Evolutionary conservation across 169 alveolate genomes (phyloP), one percentile per base, ranked within the genome.

Genomic region (Eimeria sp.): DNA sequence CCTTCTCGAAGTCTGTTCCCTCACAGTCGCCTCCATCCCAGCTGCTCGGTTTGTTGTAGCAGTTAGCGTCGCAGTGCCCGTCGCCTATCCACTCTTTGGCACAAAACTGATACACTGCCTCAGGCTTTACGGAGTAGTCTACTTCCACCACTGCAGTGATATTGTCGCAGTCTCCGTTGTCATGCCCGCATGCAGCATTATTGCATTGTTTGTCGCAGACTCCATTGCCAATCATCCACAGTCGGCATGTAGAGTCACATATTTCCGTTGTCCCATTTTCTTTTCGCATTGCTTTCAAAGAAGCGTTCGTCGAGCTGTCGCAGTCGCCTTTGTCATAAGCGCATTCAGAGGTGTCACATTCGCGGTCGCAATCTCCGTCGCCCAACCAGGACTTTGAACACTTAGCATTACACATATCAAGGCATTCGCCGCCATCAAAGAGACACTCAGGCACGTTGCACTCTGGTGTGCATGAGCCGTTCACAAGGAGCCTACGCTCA

Each of bases 351-450:
- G 90, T 95, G 93, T 96, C 97, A 60, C 98, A 97, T 46, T 97
- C 97, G 49, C 93, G 87, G 77, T 97, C 98, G 58, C 98, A 97
- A 62, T 97, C 96, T 20, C 98, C 98, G 85, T 97, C 98, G 27
- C 98, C 98, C 68, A 96, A 87, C 98, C 98, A 97, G 64, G 87
- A 90, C 33, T 96, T 96, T 11, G 97, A 97, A 85, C 98, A 97
- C 56, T 95, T 96, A 27, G 96, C 95, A n/a, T 95, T 90, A 68
- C 98, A 97, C 97, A 89, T 89, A 25, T 95, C 95, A 20, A 94
- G 66, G 85, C 98, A 97, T 77, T 97, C 98, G 46, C 96, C 96
- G 64, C 97, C 97, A 25, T 97, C 98, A 87, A 96, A 96, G 54
- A 91, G 97, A 90, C 98, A 97, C 68, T 96, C 98, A 46, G 95